phyloP scores from a whole-genome alignment of 805 yeast genomes.

The Barnettozyma wickerhamii region DNA sequence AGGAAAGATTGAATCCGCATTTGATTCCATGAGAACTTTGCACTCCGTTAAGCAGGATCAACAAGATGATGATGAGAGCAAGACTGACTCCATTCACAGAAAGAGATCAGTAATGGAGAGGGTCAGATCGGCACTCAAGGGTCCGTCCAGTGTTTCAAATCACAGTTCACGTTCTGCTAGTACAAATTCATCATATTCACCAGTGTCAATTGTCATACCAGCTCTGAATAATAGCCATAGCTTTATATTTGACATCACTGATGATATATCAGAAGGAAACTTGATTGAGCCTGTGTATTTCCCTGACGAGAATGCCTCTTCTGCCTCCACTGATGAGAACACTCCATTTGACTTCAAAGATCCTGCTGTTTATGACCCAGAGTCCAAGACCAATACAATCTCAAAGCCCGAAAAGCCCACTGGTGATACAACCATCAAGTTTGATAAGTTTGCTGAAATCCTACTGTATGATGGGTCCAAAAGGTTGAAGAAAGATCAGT shows the following conservation, averaged over 20 bases:
- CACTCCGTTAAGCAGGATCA: too few relatives aligned
- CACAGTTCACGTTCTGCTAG: slow-evolving; percentile 8
- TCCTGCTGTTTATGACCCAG: slow-evolving; percentile 2
- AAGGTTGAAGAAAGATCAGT: slow-evolving; percentile 31
- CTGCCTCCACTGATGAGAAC: slow-evolving; percentile 9
- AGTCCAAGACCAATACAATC: not conserved
- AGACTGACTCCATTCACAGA: not conserved
- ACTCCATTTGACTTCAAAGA: slow-evolving; percentile 11
- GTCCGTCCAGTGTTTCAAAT: too few relatives aligned
- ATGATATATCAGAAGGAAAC: slow-evolving; percentile 12
- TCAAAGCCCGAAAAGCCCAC: not conserved
- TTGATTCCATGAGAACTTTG: too few relatives aligned
- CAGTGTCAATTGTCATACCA: slow-evolving; percentile 16
- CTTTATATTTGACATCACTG: slow-evolving; percentile 10
- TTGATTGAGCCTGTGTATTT: slow-evolving; percentile 12
- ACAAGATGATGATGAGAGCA: too few relatives aligned
- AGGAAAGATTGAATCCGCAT: too few relatives aligned
- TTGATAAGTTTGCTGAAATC: slow-evolving; percentile 26
- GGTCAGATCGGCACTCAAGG: slow-evolving; percentile 13
- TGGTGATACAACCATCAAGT: slow-evolving; percentile 17
- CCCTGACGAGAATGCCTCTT: slow-evolving; percentile 6
- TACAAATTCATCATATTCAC: slow-evolving; percentile 11
- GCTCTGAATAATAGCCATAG: slow-evolving; percentile 11
- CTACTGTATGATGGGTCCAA: slow-evolving; percentile 26
- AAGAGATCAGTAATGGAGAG: slow-evolving; percentile 11